phyloP scores from a whole-genome alignment of 164 flowering plant genomes.

The Tinospora cordifolia region DNA sequence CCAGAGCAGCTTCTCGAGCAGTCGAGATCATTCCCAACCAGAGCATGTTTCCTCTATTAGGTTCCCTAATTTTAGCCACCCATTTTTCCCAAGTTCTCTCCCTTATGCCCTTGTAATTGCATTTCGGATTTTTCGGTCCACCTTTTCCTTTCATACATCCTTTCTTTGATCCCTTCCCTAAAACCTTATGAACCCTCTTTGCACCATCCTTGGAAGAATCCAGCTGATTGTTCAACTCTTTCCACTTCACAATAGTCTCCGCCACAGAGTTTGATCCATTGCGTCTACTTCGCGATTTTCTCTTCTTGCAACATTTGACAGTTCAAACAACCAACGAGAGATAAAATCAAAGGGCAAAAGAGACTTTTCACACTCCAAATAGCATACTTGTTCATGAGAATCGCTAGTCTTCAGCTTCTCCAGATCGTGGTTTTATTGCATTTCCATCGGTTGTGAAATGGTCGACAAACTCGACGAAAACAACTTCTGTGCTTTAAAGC shows the following conservation, averaged over 20 bases:
- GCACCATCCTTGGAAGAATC: slow-evolving; percentile 20
- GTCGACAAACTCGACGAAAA: too few relatives aligned
- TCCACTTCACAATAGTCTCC: slow-evolving; percentile 60
- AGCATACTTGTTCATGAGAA: too few relatives aligned
- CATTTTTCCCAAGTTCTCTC: slow-evolving; percentile 92
- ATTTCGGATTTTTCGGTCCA: slow-evolving; percentile 56
- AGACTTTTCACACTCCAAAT: too few relatives aligned
- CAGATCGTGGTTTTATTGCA: too few relatives aligned
- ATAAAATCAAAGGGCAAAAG: too few relatives aligned
- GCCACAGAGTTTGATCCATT: slow-evolving; percentile 33
- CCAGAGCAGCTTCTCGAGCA: slow-evolving; percentile 49
- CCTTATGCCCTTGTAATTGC: slow-evolving; percentile 71
- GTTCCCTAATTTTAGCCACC: slow-evolving; percentile 77
- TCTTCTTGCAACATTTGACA: slow-evolving; percentile 28
- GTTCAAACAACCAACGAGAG: too few relatives aligned
- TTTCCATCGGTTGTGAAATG: too few relatives aligned
- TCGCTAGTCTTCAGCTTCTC: too few relatives aligned
- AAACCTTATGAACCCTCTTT: slow-evolving; percentile 28
- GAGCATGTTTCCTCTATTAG: slow-evolving; percentile 44
- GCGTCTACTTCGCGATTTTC: slow-evolving; percentile 37
- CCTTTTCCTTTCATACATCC: slow-evolving; percentile 89
- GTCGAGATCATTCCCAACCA: slow-evolving; percentile 59
- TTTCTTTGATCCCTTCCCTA: slow-evolving; percentile 86
- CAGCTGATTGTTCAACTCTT: slow-evolving; percentile 32
- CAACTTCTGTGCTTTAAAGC: too few relatives aligned